Conservation (phyloP, 2,329 filamentous ascomycete genomes). For the Lasiodiplodia citricola region DNA sequence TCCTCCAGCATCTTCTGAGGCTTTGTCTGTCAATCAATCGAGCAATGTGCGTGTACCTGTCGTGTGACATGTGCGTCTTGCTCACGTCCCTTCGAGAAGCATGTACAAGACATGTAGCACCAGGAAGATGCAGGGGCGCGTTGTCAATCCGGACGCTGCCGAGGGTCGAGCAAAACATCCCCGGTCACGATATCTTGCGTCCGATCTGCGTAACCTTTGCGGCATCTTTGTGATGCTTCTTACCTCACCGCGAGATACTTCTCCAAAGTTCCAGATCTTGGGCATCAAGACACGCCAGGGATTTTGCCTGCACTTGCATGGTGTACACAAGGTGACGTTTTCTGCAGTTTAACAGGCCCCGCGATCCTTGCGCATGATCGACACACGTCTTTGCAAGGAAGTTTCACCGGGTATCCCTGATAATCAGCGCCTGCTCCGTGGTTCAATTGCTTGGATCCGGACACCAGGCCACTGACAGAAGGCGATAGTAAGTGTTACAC, state of each 20-base stretch:
- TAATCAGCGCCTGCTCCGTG: background rate
- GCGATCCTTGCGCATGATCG: background rate
- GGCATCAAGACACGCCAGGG: background rate
- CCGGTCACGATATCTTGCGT: background rate
- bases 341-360: background rate
- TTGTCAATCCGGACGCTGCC: background rate
- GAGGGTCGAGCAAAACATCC: background rate
- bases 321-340: background rate
- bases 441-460: background rate
- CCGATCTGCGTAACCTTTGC: background rate
- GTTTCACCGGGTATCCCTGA: background rate
- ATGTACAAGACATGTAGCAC: background rate
- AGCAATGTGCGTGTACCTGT: background rate
- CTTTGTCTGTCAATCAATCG: background rate
- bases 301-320: background rate
- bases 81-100: background rate
- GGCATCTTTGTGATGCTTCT: background rate
- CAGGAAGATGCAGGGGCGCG: background rate
- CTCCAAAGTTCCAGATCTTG: background rate
- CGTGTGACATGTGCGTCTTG: background rate
- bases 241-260: background rate
- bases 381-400: background rate
- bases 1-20: background rate
- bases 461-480: background rate
- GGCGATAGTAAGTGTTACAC: background rate